These are phyloP conservation scores for Evernia prunastri DNA, from an alignment of 495 filamentous ascomycete species.

Conservation along the genomic window DNA sequence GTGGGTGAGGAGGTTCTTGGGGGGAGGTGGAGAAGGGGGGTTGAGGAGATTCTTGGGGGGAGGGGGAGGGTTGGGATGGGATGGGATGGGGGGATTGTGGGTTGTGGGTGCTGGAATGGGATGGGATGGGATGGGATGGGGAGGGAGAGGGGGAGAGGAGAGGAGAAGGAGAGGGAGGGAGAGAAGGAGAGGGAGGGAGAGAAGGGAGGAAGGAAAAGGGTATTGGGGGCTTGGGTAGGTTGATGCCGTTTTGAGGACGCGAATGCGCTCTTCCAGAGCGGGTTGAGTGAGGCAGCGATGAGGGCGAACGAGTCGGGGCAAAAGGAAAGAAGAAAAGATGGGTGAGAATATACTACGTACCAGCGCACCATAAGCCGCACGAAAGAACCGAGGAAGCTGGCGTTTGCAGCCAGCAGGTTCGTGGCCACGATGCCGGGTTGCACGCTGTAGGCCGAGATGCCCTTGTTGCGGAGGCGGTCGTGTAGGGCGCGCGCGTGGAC, in stretches of 20 bases:
- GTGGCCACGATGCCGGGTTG: constrained; percentile 21
- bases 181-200: too few relatives aligned
- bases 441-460: constrained; percentile 18
- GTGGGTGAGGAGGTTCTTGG: too few relatives aligned
- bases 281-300: too few relatives aligned
- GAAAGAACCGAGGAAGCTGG: constrained; percentile 9
- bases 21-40: too few relatives aligned
- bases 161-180: neutral
- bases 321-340: too few relatives aligned
- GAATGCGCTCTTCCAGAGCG: too few relatives aligned
- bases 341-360: neutral
- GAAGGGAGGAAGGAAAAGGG: too few relatives aligned
- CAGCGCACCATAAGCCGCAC: neutral
- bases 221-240: too few relatives aligned
- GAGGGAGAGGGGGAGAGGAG: neutral
- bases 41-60: too few relatives aligned
- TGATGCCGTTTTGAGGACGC: too few relatives aligned
- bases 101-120: neutral
- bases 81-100: neutral
- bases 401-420: constrained; percentile 18
- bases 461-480: constrained; percentile 11
- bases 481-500: constrained; percentile 13
- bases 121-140: neutral
- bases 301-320: too few relatives aligned
- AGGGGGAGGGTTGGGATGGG: too few relatives aligned